Evolutionary conservation across 148 eudicot genomes (phyloP).

Genomic region (Camellia lanceoleosa): DNA sequence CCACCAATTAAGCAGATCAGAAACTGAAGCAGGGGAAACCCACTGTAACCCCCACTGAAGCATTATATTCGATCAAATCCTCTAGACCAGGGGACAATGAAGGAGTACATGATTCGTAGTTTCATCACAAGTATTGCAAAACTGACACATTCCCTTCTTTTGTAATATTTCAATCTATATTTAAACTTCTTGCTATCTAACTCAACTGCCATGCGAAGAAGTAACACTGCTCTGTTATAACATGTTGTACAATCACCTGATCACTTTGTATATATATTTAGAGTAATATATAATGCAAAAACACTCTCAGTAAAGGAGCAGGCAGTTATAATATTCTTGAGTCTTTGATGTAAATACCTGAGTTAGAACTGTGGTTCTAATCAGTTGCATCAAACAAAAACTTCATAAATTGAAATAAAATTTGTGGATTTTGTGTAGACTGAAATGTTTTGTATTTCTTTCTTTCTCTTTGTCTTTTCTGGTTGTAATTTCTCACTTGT

Average conservation of each 20-base stretch:
- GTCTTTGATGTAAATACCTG: not conserved
- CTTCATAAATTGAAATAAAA: not conserved
- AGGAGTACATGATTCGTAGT: too few species aligned
- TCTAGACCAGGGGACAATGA: too few species aligned
- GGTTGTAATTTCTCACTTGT: conserved; percentile 9
- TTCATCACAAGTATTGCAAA: not conserved
- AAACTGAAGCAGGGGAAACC: too few species aligned
- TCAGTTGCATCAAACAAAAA: not conserved
- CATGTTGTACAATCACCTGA: not conserved
- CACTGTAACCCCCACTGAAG: too few species aligned
- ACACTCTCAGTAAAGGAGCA: not conserved
- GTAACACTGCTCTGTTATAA: not conserved
- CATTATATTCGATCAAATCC: too few species aligned
- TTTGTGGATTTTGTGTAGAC: not conserved
- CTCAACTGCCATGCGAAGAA: too few species aligned
- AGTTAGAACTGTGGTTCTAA: not conserved
- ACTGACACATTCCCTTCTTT: not conserved
- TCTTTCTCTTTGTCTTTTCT: conserved; percentile 4
- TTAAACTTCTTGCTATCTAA: too few species aligned
- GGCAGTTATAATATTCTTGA: not conserved
- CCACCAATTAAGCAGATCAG: too few species aligned
- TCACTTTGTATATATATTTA: not conserved
- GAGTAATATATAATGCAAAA: not conserved
- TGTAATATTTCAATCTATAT: too few species aligned
- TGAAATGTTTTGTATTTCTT: not conserved